A percentile compares a stretch with the other conserved stretches of the same genome.
phyloP scores from a whole-genome alignment of 345 rosid species.

The Sisymbrium altissimum region DNA sequence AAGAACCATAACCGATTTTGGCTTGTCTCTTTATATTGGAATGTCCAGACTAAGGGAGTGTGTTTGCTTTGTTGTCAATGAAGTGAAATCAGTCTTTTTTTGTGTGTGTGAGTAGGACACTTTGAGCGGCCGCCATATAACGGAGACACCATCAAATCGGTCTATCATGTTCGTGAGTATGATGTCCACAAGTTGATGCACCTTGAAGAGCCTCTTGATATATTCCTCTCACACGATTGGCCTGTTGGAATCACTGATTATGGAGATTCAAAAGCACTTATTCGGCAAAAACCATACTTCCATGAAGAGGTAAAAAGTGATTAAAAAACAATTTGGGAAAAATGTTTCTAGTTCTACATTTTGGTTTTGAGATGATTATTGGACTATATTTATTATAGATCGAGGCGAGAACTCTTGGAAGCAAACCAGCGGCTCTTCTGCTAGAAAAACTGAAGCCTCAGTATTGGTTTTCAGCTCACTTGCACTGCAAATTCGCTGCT shows the following conservation, averaged over 20 bases:
- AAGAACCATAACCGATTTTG: not conserved
- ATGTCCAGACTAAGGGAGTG: not conserved
- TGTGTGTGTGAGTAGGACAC: conserved; percentile 60
- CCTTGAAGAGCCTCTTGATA: conserved; percentile 71
- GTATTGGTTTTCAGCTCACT: conserved; percentile 95
- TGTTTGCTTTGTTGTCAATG: not conserved
- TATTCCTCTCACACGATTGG: conserved; percentile 97
- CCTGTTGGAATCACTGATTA: conserved; percentile 85
- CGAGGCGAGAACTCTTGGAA: conserved; percentile 64
- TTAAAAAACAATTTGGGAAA: not conserved
- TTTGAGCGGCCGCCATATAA: conserved; percentile 83
- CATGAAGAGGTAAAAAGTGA: conserved; percentile 56
- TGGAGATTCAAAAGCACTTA: conserved; percentile 65
- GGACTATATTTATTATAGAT: conserved; percentile 41
- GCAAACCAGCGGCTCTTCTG: conserved; percentile 82
- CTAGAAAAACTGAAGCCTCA: conserved; percentile 69
- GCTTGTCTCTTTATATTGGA: not conserved
- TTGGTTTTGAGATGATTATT: not conserved
- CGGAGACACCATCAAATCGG: conserved; percentile 59
- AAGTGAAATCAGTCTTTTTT: not conserved
- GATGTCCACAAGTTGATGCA: conserved; percentile 89
- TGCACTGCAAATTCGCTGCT: conserved; percentile 90
- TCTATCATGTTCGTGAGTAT: conserved; percentile 88
- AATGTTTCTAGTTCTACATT: not conserved
- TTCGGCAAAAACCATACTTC: conserved; percentile 52